Base-by-base conservation (phyloP, 805 yeast species). In the Citeromyces matritensis region DNA sequence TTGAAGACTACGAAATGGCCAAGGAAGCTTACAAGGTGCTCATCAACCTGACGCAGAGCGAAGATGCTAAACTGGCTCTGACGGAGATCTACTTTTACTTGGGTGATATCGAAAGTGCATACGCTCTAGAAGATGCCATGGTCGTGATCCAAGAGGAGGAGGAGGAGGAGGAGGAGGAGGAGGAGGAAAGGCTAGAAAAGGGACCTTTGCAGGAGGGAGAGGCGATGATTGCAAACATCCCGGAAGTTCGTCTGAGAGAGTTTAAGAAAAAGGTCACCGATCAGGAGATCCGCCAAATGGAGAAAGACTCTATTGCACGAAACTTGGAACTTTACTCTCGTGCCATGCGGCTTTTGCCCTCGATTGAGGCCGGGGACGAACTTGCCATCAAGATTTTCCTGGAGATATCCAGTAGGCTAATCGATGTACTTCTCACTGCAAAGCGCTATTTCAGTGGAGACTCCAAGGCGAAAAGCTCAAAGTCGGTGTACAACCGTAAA, bases 341-440 rank as follows among this genome's bases (percentile, higher is more conserved):
- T 33, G 63, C 69, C 53, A 55, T 61, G 12, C 58, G 76, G 33
- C 61, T 77, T 31, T 56, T 61, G 23, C 55, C 55, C 1, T 70
- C 70, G 3, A 39, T 73, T 26, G 64, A 58, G 27, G 42, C 48
- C 3, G 70, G 65, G 3, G 77, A 75, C 38, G 54, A 50, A 10
- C 72, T 70, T n/a, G 80, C 91, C 0, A 65, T 73, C 2, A 60
- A 65, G 6, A 69, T 82, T 2, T 91, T 97, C 97, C 65, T 82
- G 40, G 82, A 83, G 37, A 58, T 74, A 4, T 95, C 88, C 0
- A 69, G 82, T 2, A 94, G 80, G 40, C 61, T 91, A 31, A 72
- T 88, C 27, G 94, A 85, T 44, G 71, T 81, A 37, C 86, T 91
- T 47, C 71, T 80, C 15, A 69, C 75, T 34, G 84, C 82, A 9